These are phyloP conservation scores for Talaromyces sp. DNA, from an alignment of 2,329 filamentous ascomycete genomes.

Conservation along the genomic window DNA sequence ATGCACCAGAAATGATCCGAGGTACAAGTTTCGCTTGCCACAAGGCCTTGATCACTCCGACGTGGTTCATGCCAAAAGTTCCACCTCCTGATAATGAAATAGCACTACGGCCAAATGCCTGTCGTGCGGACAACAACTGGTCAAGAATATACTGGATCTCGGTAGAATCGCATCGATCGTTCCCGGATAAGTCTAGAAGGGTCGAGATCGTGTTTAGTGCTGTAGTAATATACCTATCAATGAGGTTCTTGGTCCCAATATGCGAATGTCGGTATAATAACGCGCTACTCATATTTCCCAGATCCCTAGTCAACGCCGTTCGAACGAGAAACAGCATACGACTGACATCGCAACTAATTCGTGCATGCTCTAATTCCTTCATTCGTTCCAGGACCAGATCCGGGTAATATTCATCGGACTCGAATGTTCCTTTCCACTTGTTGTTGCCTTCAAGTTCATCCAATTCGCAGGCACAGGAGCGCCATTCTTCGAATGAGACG, in stretches of 20 bases:
- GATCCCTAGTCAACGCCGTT: slow-evolving; percentile 70
- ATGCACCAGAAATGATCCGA: slow-evolving; percentile 81
- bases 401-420: slow-evolving; percentile 66
- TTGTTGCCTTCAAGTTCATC: slow-evolving; percentile 76
- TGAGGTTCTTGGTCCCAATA: slow-evolving; percentile 78
- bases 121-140: slow-evolving; percentile 64
- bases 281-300: slow-evolving; percentile 81
- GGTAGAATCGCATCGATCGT: slow-evolving; percentile 47
- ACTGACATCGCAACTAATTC: slow-evolving; percentile 64
- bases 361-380: slow-evolving; percentile 67
- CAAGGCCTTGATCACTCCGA: slow-evolving; percentile 77
- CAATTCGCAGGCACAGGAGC: slow-evolving; percentile 66
- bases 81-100: slow-evolving; percentile 78
- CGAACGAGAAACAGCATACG: slow-evolving; percentile 76
- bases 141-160: slow-evolving; percentile 60
- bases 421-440: slow-evolving; percentile 67
- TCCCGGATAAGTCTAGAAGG: slow-evolving; percentile 59
- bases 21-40: slow-evolving; percentile 71
- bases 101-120: slow-evolving; percentile 80
- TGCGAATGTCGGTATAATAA: slow-evolving; percentile 79
- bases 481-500: slow-evolving; percentile 66
- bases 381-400: slow-evolving; percentile 65
- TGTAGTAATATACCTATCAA: slow-evolving; percentile 81
- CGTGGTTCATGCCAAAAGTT: slow-evolving; percentile 88
- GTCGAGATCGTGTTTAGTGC: slow-evolving; percentile 68